Evolutionary conservation across 306 rosid genomes (phyloP), one percentile per base, ranked within the genome.

Genomic region (Medicago arabica): DNA sequence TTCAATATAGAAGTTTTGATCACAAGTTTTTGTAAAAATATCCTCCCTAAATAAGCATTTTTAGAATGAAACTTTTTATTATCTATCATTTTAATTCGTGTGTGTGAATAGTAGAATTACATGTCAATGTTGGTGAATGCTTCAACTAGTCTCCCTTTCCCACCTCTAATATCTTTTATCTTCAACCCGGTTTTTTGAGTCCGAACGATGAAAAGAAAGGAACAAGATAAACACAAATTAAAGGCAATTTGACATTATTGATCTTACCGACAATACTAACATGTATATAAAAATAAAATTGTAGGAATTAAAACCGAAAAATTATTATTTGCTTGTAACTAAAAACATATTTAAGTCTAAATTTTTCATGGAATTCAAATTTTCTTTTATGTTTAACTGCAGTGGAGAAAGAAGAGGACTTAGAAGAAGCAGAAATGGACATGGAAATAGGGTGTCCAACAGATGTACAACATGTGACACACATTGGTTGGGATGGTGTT

Each of bases 381-480:
- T n/a, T 1, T 66, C 19, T 11, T 41, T 3, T 17, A 2, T 58
- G 23, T 43, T 9, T 75, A 60, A 5, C 17, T 77, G 58, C 61
- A 91, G 98, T 46, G 76, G 88, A 87, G 77, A 90, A 92, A 77
- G 93, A 89, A 57, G 97, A 81, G 7, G 88, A 87, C 18, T 57
- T 75, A 23, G 90, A 84, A 14, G 89, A 88, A 25, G 7, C 67
- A 34, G 89, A 85, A 9, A 78, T 83, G 87, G 96, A 86, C 1
- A 93, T 94, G 89, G 97, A 92, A 85, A 92, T 95, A 81, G 99
- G 99, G 63, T 39, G 86, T 25, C 99, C 99, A 43, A 95, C 96
- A 62, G 88, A 95, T 75, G 99, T 95, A 77, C 91, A 95, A 86
- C 99, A 95, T 49, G 97, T 95, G 84, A 88, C 97, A 50, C 99